phyloP scores from a whole-genome alignment of 2,329 filamentous ascomycete species.

The Paramyrothecium sp. region DNA sequence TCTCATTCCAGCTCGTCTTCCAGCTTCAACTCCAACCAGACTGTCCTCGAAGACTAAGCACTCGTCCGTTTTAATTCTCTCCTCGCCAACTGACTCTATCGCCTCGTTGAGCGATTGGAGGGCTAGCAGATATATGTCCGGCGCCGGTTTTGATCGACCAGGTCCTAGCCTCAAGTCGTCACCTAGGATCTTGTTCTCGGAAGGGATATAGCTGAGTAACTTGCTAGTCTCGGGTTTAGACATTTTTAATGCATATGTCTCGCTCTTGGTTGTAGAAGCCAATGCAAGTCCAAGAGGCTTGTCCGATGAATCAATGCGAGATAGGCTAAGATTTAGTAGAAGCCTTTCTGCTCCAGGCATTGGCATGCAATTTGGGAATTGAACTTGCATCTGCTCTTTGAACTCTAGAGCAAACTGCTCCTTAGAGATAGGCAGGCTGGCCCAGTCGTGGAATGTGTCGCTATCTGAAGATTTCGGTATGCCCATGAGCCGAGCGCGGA shows the following conservation, averaged over 20 bases:
- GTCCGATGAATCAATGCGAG: conserved; percentile 16
- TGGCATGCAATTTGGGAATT: conserved; percentile 44
- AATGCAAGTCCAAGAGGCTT: conserved; percentile 57
- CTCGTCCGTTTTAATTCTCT: conserved; percentile 57
- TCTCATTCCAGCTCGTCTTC: conserved; percentile 70
- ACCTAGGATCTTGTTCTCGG: conserved; percentile 57
- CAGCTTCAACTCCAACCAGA: conserved; percentile 69
- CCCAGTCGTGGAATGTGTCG: conserved; percentile 66
- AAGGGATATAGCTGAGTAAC: conserved; percentile 42
- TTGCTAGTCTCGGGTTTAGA: conserved; percentile 16
- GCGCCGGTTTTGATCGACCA: conserved; percentile 68
- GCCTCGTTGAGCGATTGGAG: conserved; percentile 62
- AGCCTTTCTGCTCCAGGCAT: conserved; percentile 62
- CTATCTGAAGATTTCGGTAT: conserved; percentile 47
- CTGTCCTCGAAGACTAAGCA: conserved; percentile 76
- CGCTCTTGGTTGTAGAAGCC: conserved; percentile 60
- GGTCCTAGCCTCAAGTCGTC: conserved; percentile 62
- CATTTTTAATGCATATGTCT: conserved; percentile 64
- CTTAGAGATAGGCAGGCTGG: conserved; percentile 59
- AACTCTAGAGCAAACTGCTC: conserved; percentile 37
- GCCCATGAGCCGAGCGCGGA: conserved; percentile 70
- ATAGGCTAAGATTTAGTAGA: conserved; percentile 40
- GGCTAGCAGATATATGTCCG: conserved; percentile 71
- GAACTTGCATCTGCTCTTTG: conserved; percentile 17
- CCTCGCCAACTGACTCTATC: conserved; percentile 40